Evolutionary conservation across 345 rosid genomes (phyloP).

Genomic region (Lepidium africanum): DNA sequence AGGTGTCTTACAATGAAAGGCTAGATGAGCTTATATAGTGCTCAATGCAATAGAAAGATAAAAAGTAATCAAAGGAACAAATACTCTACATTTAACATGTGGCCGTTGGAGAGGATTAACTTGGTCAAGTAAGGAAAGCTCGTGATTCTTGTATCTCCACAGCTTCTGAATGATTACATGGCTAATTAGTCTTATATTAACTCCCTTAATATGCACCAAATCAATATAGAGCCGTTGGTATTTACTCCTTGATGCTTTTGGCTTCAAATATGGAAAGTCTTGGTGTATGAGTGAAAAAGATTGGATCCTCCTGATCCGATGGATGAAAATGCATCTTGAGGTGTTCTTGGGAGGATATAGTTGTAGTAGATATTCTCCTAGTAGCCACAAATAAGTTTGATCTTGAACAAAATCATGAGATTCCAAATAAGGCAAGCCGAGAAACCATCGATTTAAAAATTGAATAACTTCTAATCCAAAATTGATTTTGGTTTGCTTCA

Average conservation of each 20-base stretch:
- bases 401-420: neutral
- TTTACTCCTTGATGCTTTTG: neutral
- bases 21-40: too few relatives aligned
- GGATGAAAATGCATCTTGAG: neutral
- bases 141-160: neutral
- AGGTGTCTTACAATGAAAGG: too few relatives aligned
- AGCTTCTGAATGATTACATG: too few relatives aligned
- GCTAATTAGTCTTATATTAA: too few relatives aligned
- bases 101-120: too few relatives aligned
- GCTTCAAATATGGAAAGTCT: neutral
- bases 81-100: too few relatives aligned
- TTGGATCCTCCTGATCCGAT: too few relatives aligned
- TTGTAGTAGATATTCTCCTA: neutral
- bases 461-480: neutral
- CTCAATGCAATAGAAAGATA: too few relatives aligned
- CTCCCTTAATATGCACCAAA: too few relatives aligned
- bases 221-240: neutral
- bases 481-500: neutral
- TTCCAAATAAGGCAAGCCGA: neutral
- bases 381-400: neutral
- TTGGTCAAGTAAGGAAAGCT: neutral
- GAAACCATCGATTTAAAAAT: neutral
- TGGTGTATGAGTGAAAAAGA: neutral
- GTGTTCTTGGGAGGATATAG: neutral
- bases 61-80: too few relatives aligned